Evolutionary conservation across 169 alveolate species (phyloP).

Genomic region (Plasmodium gaboni): DNA sequence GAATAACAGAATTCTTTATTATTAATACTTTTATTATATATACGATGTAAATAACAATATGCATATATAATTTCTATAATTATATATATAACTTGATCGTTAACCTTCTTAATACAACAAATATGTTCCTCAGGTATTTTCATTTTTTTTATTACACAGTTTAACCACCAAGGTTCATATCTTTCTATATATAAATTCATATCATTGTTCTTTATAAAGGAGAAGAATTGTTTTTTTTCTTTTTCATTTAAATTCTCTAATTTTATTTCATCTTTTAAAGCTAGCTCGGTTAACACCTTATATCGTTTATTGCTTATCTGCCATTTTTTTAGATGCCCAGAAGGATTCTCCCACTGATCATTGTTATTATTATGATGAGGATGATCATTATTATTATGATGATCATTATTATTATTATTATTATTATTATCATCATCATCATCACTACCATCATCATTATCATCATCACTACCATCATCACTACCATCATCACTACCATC

Average conservation of each 20-base stretch:
- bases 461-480: not conserved
- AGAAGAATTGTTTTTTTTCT: constrained; percentile 69
- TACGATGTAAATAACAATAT: constrained; percentile 62
- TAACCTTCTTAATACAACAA: constrained; percentile 38
- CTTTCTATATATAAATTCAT: constrained; percentile 30
- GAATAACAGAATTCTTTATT: constrained; percentile 42
- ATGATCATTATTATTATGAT: not conserved
- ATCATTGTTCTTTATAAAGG: constrained; percentile 67
- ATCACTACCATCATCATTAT: not conserved
- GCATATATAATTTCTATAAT: constrained; percentile 48
- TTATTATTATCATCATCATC: not conserved
- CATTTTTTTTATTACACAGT: constrained; percentile 68
- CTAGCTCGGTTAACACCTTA: constrained; percentile 61
- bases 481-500: not conserved
- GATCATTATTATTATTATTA: not conserved
- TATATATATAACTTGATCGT: constrained; percentile 40
- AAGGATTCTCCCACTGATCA: not conserved
- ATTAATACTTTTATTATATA: constrained; percentile 24
- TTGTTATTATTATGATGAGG: not conserved
- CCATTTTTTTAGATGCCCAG: constrained; percentile 31
- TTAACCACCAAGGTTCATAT: constrained; percentile 68
- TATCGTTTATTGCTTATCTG: constrained; percentile 65
- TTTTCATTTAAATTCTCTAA: constrained; percentile 48
- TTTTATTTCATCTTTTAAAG: constrained; percentile 32
- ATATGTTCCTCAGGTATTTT: constrained; percentile 62